A percentile compares a stretch with the other conserved stretches of the same genome.
These are phyloP conservation scores for Centaurea solstitialis DNA, from an alignment of 129 eudicot species.

Conservation along the genomic window DNA sequence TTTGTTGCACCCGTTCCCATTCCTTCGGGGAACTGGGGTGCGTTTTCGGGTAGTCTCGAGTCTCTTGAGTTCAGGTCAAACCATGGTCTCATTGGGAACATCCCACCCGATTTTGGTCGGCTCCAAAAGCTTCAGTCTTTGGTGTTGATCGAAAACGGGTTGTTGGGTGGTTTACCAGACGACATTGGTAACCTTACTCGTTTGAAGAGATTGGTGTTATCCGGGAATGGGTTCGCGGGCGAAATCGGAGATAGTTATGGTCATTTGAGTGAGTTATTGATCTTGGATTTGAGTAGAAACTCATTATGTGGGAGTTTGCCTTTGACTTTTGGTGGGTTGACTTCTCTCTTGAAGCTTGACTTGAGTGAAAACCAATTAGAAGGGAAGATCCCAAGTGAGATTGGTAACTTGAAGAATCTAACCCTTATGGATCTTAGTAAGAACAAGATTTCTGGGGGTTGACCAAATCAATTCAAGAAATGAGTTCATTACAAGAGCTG, in stretches of 20 bases:
- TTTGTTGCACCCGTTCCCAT: slow-evolving; percentile 43
- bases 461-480: slow-evolving; percentile 46
- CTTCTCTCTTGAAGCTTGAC: slow-evolving; percentile 75
- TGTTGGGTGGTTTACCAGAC: slow-evolving; percentile 50
- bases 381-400: slow-evolving; percentile 50
- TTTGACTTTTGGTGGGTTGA: slow-evolving; percentile 47
- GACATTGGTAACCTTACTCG: slow-evolving; percentile 42
- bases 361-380: slow-evolving; percentile 51
- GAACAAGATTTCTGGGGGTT: slow-evolving; percentile 69
- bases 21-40: slow-evolving; percentile 49
- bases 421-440: slow-evolving; percentile 68
- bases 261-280: slow-evolving; percentile 46
- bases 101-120: slow-evolving; percentile 50
- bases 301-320: slow-evolving; percentile 55
- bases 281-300: slow-evolving; percentile 68
- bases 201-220: slow-evolving; percentile 51
- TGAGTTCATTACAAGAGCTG: slow-evolving; percentile 59
- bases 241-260: slow-evolving; percentile 47
- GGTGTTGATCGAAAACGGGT: slow-evolving; percentile 55
- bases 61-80: slow-evolving; percentile 66
- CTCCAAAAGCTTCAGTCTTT: slow-evolving; percentile 62
- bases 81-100: slow-evolving; percentile 49
- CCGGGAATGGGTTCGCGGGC: slow-evolving; percentile 48
- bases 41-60: slow-evolving; percentile 42
- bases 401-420: slow-evolving; percentile 49